These are phyloP conservation scores for Coemansia sp. DNA, from an alignment of 192 early-diverging fungal species.

Conservation along the genomic window DNA sequence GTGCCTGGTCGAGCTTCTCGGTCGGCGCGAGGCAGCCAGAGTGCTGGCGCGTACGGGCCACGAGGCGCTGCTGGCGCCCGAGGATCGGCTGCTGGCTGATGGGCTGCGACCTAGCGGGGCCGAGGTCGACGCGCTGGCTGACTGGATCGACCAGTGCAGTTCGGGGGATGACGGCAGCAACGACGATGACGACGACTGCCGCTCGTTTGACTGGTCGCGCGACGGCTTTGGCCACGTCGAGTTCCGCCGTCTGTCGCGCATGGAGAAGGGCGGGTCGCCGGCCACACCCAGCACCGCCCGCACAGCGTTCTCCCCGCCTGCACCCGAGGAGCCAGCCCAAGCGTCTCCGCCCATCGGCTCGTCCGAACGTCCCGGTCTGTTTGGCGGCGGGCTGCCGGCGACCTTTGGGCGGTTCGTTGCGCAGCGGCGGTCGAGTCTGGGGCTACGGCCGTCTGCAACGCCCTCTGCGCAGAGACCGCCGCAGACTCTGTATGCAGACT, in stretches of 20 bases:
- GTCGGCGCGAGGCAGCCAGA: slow-evolving; percentile 6
- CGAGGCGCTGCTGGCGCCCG: too few species aligned
- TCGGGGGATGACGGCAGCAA: slow-evolving; percentile 11
- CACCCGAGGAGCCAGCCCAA: not conserved
- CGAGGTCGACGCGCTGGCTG: slow-evolving; percentile 12
- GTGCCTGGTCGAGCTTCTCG: slow-evolving; percentile 25
- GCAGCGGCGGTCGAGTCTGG: slow-evolving; percentile 3
- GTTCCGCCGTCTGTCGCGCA: slow-evolving; percentile 33
- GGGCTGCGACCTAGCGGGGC: not conserved
- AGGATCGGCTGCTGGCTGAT: not conserved
- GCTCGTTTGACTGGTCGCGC: slow-evolving; percentile 42
- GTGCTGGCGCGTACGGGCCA: not conserved
- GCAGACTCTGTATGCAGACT: not conserved
- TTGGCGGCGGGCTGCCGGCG: not conserved
- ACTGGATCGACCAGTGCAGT: slow-evolving; percentile 39
- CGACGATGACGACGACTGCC: slow-evolving; percentile 5
- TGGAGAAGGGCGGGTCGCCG: too few species aligned
- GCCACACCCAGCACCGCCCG: not conserved
- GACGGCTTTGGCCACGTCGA: slow-evolving; percentile 49
- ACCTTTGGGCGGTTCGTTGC: not conserved
- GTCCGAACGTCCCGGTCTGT: too few species aligned
- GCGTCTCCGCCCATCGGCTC: not conserved
- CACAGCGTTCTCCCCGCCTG: not conserved
- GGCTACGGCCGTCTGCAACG: not conserved
- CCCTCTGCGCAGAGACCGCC: not conserved